Percentiles rank a stretch among this genome's conserved stretches.
phyloP scores from a whole-genome alignment of 148 eudicot genomes.

The Fallopia convolvulus region DNA sequence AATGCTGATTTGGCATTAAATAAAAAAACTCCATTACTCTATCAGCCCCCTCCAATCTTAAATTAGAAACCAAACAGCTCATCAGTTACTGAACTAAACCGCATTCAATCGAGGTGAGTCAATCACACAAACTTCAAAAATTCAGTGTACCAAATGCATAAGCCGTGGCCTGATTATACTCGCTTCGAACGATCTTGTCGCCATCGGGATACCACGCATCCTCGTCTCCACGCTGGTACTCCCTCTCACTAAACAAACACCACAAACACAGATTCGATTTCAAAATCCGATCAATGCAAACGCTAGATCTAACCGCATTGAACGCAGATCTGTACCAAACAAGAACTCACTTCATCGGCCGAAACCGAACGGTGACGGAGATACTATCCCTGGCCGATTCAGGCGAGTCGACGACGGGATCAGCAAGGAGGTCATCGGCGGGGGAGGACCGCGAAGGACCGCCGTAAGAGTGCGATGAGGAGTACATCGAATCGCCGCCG shows the following conservation, averaged over 20 bases:
- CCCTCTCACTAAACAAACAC: constrained; percentile 58
- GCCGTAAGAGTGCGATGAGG: constrained; percentile 24
- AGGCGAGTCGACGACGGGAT: constrained; percentile 30
- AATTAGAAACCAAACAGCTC: constrained; percentile 3
- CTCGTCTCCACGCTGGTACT: constrained; percentile 81
- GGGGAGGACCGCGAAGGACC: constrained; percentile 36
- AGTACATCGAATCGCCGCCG: constrained; percentile 31
- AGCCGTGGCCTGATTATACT: constrained; percentile 72
- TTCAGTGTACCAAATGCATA: constrained; percentile 66
- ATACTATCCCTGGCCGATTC: constrained; percentile 69
- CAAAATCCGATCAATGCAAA: not conserved
- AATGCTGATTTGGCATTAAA: not conserved
- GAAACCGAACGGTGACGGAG: constrained; percentile 84
- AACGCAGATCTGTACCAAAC: not conserved
- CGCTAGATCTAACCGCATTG: not conserved
- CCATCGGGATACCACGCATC: constrained; percentile 92
- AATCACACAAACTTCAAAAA: not conserved
- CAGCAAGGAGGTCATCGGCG: constrained; percentile 48
- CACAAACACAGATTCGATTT: constrained; percentile 15
- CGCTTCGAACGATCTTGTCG: constrained; percentile 74
- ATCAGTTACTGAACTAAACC: not conserved
- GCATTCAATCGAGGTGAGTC: not conserved
- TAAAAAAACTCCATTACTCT: no score
- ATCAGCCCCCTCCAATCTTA: not conserved
- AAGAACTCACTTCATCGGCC: constrained; percentile 65